phyloP scores from a whole-genome alignment of 2,329 filamentous ascomycete genomes.

The Penicillium corylophilum region DNA sequence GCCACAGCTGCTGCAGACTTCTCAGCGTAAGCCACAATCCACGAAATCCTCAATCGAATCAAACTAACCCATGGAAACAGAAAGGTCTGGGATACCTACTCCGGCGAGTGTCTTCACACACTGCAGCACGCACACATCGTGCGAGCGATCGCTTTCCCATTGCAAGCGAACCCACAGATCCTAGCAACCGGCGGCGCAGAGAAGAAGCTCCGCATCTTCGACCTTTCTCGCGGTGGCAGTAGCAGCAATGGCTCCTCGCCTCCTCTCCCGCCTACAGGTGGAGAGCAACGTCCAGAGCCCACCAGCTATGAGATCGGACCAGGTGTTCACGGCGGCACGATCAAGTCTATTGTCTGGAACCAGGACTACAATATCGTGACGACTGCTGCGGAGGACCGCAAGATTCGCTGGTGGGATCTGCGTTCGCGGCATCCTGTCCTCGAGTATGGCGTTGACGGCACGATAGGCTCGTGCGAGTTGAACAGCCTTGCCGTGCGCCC shows the following conservation, averaged over 20 bases:
- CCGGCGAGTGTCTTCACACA: conserved; percentile 82
- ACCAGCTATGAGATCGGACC: conserved; percentile 83
- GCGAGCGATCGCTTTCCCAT: conserved; percentile 84
- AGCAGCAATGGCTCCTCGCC: conserved; percentile 41
- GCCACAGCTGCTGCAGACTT: conserved; percentile 96
- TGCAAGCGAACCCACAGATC: conserved; percentile 72
- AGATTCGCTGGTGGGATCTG: conserved; percentile 91
- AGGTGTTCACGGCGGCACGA: conserved; percentile 78
- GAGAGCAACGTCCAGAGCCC: conserved; percentile 42
- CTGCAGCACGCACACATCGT: conserved; percentile 95
- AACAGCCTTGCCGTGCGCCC: conserved; percentile 64
- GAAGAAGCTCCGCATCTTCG: conserved; percentile 94
- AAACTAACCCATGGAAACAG: conserved; percentile 50
- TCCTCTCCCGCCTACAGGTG: conserved; percentile 33
- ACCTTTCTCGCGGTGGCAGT: conserved; percentile 60
- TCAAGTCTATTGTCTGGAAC: conserved; percentile 97
- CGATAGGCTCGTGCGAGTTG: conserved; percentile 90
- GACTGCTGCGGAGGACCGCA: conserved; percentile 87
- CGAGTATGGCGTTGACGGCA: conserved; percentile 74
- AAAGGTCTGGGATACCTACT: conserved; percentile 96
- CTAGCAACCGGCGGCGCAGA: conserved; percentile 93
- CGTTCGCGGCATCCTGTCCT: conserved; percentile 72
- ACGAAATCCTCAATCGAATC: neutral
- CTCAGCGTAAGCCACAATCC: conserved; percentile 65
- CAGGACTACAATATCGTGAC: conserved; percentile 83